phyloP scores from a whole-genome alignment of 441 rosid species.

The Pelargonium cotyledonis region DNA sequence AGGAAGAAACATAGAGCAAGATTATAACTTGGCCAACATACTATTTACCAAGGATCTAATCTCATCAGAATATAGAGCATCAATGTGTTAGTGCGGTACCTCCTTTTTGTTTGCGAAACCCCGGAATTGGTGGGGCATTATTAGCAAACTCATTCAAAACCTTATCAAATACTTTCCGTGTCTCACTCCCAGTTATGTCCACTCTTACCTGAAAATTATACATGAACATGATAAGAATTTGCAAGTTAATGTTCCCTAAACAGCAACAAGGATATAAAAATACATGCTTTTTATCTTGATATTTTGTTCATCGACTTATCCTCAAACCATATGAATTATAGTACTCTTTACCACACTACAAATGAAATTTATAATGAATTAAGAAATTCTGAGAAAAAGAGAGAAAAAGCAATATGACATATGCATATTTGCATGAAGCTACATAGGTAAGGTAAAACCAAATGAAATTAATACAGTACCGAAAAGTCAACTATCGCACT shows the following conservation, averaged over 20 bases:
- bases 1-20: background rate
- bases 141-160: conserved; percentile 42
- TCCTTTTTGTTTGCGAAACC: conserved; percentile 57
- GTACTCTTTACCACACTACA: background rate
- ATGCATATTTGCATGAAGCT: background rate
- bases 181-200: conserved; percentile 45
- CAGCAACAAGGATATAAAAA: background rate
- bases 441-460: no score
- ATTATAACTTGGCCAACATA: background rate
- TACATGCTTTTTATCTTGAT: background rate
- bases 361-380: background rate
- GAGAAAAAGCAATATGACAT: background rate
- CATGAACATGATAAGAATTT: conserved; percentile 9
- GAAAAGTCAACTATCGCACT: background rate
- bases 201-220: conserved; percentile 43
- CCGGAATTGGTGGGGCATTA: conserved; percentile 55
- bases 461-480: no score
- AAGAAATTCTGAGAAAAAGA: background rate
- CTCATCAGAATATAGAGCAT: conserved; percentile 1
- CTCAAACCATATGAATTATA: no score
- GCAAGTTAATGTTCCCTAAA: background rate
- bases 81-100: conserved; percentile 28
- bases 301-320: no score
- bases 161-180: conserved; percentile 39
- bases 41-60: background rate